These are phyloP conservation scores for Solidago caesia DNA, from an alignment of 129 eudicot genomes.

Conservation along the genomic window DNA sequence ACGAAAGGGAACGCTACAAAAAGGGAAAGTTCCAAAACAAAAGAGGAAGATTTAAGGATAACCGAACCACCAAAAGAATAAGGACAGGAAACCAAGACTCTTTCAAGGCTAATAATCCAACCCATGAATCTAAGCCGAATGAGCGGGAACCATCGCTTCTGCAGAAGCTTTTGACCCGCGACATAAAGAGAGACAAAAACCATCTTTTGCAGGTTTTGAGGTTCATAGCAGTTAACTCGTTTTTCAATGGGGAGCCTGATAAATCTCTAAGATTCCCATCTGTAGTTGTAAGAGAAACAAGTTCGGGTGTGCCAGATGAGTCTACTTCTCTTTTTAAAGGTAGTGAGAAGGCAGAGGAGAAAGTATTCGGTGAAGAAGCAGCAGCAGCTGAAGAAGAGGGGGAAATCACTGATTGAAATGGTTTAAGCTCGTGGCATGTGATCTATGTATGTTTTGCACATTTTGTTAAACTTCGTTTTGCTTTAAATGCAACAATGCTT, in stretches of 20 bases:
- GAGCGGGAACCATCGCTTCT: constrained; percentile 62
- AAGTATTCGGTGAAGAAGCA: constrained; percentile 26
- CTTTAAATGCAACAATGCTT: constrained; percentile 3
- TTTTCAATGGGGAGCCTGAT: constrained; percentile 48
- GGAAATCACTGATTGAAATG: constrained; percentile 38
- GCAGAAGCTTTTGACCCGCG: constrained; percentile 68
- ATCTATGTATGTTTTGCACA: constrained; percentile 8
- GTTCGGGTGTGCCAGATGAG: constrained; percentile 24
- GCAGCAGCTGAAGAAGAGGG: constrained; percentile 45
- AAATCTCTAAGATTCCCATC: constrained; percentile 55
- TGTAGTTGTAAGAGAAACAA: constrained; percentile 49
- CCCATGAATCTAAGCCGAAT: neutral
- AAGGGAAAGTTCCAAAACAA: constrained; percentile 53
- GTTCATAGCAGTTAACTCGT: constrained; percentile 80
- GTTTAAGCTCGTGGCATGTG: neutral
- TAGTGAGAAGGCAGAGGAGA: constrained; percentile 11
- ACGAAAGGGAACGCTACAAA: constrained; percentile 33
- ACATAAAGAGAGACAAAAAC: constrained; percentile 63
- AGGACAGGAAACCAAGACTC: constrained; percentile 30
- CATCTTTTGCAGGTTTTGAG: constrained; percentile 76
- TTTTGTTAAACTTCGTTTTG: constrained; percentile 7
- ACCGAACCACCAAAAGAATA: constrained; percentile 39
- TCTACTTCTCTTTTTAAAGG: neutral
- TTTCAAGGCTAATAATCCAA: constrained; percentile 4
- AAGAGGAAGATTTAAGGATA: constrained; percentile 41